A percentile compares a stretch with the other conserved stretches of the same genome.
Conservation (phyloP, 2,329 filamentous ascomycete species). For the Fusarium goolgardi region DNA sequence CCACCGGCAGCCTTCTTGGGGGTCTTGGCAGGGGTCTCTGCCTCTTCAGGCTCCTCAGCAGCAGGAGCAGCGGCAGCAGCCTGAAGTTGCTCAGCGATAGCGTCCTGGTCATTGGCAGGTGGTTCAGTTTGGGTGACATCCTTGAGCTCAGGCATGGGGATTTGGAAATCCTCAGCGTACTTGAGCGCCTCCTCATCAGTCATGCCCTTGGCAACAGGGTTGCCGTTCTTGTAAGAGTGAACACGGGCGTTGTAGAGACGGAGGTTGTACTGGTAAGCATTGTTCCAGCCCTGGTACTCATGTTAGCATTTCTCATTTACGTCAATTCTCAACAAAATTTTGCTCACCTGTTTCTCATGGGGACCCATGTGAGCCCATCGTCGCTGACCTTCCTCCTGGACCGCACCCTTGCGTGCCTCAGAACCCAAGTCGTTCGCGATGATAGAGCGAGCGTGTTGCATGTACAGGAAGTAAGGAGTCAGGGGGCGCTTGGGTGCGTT, state of each 20-base stretch:
- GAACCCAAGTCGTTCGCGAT: slow-evolving; percentile 82
- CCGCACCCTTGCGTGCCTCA: slow-evolving; percentile 84
- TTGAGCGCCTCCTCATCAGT: slow-evolving; percentile 68
- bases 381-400: slow-evolving; percentile 86
- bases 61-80: slow-evolving; percentile 53
- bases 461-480: slow-evolving; percentile 95
- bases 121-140: slow-evolving; percentile 51
- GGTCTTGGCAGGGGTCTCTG: slow-evolving; percentile 63
- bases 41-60: slow-evolving; percentile 57
- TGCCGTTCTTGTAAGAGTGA: slow-evolving; percentile 72
- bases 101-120: slow-evolving; percentile 62
- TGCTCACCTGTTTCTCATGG: slow-evolving; percentile 72
- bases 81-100: slow-evolving; percentile 69
- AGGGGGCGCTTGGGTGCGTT: slow-evolving; percentile 94
- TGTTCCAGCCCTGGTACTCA: slow-evolving; percentile 66
- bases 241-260: slow-evolving; percentile 74
- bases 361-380: slow-evolving; percentile 85
- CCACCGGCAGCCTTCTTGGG: slow-evolving; percentile 65
- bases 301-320: slow-evolving; percentile 6
- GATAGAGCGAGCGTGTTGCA: slow-evolving; percentile 85
- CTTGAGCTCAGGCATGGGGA: slow-evolving; percentile 64
- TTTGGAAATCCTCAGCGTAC: slow-evolving; percentile 69
- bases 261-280: slow-evolving; percentile 75
- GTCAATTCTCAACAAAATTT: slow-evolving; percentile 1
- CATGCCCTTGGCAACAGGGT: slow-evolving; percentile 69